Evolutionary conservation across 2,329 filamentous ascomycete genomes (phyloP), one percentile per base, ranked within the genome.

Genomic region (Aspergillus ochraceoroseus): DNA sequence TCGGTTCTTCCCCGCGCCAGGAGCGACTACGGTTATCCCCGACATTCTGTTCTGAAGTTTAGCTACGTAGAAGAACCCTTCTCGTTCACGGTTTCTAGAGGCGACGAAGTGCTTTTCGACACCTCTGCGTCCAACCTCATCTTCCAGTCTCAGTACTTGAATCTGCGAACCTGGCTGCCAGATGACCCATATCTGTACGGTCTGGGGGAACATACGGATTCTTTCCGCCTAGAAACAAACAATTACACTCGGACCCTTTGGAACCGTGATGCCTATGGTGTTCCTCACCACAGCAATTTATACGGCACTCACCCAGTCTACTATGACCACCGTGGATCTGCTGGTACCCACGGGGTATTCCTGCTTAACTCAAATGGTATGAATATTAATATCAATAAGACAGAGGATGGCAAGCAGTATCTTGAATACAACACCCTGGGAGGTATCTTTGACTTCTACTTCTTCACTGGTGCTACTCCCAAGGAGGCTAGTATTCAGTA

Each of bases 351-450:
- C 73, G 82, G 65, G 12, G 83, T 86, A 2, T 82, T 86, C 57
- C 67, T 87, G 15, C 64, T 84, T 48, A 87, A 85, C 61, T 82
- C 79, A 8, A 83, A 86, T 53, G 83, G 78, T 22, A 88, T 88
- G 80, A 83, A 89, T 45, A 72, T 89, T 59, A 82, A 82, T 52
- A 80, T 89, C 59, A 76, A 87, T 58, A 75, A 79, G 47, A 76
- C 75, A 1, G 64, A 70, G 4, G 62, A 70, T 15, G 70, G 73
- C 5, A 71, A 75, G 5, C 80, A 89, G 57, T 87, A 82, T 43
- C 73, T 92, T 4, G 83, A 89, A 63, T 92, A 89, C 66, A 87
- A 89, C 59, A 78, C 79, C 1, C 71, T 90, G 0, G 85, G 86
- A 5, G 86, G 87, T 7, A 74, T 89, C 13, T 58, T 92, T 2